Percentiles rank a stretch among this genome's conserved stretches.
Evolutionary conservation across 2,329 filamentous ascomycete genomes (phyloP).

Genomic region (Phialophora tarda): DNA sequence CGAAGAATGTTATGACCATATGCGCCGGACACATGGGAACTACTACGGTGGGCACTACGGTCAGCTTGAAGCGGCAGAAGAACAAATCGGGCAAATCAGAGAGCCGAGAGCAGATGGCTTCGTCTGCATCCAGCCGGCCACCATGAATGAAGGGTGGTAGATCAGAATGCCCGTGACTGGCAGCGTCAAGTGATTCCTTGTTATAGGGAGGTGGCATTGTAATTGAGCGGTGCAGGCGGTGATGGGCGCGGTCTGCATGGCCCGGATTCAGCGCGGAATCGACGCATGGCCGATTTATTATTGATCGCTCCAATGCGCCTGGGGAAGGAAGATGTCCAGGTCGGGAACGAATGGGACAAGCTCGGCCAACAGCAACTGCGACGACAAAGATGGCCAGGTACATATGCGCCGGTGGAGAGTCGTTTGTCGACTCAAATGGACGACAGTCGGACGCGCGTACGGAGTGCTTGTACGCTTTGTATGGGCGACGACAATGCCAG

Average conservation of each 20-base stretch:
- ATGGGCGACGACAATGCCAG: neutral
- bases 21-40: conserved; percentile 2
- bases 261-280: neutral
- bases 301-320: neutral
- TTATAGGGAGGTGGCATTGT: neutral
- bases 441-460: neutral
- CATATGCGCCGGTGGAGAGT: neutral
- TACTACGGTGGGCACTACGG: neutral
- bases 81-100: neutral
- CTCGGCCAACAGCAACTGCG: too few relatives aligned
- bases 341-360: too few relatives aligned
- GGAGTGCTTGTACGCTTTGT: neutral
- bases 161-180: neutral
- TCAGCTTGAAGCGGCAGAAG: neutral
- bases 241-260: too few relatives aligned
- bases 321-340: neutral
- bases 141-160: neutral
- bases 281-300: neutral
- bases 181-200: neutral
- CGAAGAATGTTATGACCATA: conserved; percentile 12
- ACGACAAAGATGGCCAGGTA: too few relatives aligned
- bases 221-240: neutral
- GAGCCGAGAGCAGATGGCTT: neutral
- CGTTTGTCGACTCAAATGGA: neutral
- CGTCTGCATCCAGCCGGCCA: neutral